phyloP scores from a whole-genome alignment of 768 basidiomycete genomes.

The Hydnomerulius pinastri region DNA sequence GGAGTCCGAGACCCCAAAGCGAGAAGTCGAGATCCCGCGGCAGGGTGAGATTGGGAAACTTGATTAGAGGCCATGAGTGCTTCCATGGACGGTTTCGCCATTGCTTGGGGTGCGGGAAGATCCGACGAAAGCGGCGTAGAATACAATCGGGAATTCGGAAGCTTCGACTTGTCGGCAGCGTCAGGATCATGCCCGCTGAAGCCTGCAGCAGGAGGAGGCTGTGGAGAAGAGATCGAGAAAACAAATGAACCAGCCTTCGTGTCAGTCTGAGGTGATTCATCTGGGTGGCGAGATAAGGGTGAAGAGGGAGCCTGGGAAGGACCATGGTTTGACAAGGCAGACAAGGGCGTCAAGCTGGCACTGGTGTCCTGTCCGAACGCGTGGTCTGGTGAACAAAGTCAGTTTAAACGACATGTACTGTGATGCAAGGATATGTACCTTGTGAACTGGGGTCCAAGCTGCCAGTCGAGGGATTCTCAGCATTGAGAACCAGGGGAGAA shows the following conservation, averaged over 20 bases:
- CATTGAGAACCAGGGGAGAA: constrained; percentile 6
- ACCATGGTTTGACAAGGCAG: constrained; percentile 6
- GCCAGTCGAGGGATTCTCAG: constrained; percentile 14
- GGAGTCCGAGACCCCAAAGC: constrained; percentile 34
- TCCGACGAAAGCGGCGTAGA: constrained; percentile 33
- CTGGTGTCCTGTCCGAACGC: constrained; percentile 4
- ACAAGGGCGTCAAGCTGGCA: constrained; percentile 5
- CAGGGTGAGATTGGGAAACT: constrained; percentile 39
- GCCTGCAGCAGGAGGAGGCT: constrained; percentile 3
- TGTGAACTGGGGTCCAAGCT: constrained; percentile 13
- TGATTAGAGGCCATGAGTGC: constrained; percentile 41
- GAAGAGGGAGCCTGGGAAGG: constrained; percentile 11
- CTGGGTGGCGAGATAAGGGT: constrained; percentile 17
- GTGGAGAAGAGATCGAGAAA: constrained; percentile 16
- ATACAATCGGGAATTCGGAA: constrained; percentile 38
- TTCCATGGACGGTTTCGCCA: constrained; percentile 35
- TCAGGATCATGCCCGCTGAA: constrained; percentile 21
- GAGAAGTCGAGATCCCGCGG: constrained; percentile 45
- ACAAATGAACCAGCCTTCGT: constrained; percentile 4
- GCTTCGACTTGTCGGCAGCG: constrained; percentile 15
- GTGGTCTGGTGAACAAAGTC: constrained; percentile 13
- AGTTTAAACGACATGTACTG: constrained; percentile 4
- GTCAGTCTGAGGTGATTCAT: constrained; percentile 3
- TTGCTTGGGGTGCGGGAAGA: constrained; percentile 13
- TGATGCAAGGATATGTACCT: constrained; percentile 19